Evolutionary conservation across 2,329 filamentous ascomycete species (phyloP).

Genomic region (Davidsoniella neocaledoniae): DNA sequence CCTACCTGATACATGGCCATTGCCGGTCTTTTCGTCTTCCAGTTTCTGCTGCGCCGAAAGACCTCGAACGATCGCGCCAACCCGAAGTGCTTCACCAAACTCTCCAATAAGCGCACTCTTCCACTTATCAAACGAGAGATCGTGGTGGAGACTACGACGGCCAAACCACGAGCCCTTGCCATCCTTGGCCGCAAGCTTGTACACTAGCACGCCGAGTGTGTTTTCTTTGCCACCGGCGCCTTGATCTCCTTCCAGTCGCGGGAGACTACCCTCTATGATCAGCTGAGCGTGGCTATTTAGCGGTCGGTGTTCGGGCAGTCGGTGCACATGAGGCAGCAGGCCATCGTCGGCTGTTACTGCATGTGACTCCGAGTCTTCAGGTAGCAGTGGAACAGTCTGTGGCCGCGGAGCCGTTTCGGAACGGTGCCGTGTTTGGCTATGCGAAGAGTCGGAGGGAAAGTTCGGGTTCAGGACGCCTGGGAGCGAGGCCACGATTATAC

Average conservation of each 20-base stretch:
- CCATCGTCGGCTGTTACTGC: not conserved
- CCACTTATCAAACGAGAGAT: conserved; percentile 61
- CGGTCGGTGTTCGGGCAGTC: conserved; percentile 9
- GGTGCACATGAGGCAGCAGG: not conserved
- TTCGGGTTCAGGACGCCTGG: conserved; percentile 25
- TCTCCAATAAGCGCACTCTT: conserved; percentile 60
- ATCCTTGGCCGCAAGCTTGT: conserved; percentile 64
- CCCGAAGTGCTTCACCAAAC: conserved; percentile 53
- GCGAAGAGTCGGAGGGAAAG: conserved; percentile 7
- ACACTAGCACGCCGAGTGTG: conserved; percentile 58
- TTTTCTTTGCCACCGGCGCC: conserved; percentile 49
- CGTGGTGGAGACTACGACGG: conserved; percentile 64
- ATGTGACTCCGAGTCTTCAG: not conserved
- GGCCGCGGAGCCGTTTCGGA: conserved; percentile 26
- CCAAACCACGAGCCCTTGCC: conserved; percentile 83
- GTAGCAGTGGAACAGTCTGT: conserved; percentile 32
- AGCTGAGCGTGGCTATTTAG: conserved; percentile 14
- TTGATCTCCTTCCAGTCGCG: conserved; percentile 82
- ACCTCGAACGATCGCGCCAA: conserved; percentile 62
- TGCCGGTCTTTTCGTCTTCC: conserved; percentile 36
- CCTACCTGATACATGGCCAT: conserved; percentile 8
- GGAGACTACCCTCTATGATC: conserved; percentile 39
- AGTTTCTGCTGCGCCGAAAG: conserved; percentile 67
- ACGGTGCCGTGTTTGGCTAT: not conserved
- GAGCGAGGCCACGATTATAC: conserved; percentile 60